phyloP scores from a whole-genome alignment of 23 red algal genomes.

The Gracilaria domingensis region DNA sequence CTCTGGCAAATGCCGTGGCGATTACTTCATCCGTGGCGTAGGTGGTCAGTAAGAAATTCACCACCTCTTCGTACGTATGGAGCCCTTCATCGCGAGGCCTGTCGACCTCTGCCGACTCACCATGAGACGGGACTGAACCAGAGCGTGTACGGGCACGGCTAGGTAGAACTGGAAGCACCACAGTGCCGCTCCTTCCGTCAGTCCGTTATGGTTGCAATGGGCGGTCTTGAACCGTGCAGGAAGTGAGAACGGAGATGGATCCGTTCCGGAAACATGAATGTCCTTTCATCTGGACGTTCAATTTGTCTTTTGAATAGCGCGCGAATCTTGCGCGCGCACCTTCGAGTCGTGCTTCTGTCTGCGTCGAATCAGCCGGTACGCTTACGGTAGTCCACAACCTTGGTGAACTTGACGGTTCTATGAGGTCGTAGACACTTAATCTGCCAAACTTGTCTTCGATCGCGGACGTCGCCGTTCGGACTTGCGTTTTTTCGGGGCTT shows the following conservation, averaged over 20 bases:
- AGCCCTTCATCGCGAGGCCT: too few species aligned
- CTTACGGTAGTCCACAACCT: conserved; percentile 16
- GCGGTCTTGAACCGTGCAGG: too few species aligned
- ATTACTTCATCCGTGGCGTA: not conserved
- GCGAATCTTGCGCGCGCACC: not conserved
- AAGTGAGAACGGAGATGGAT: conserved; percentile 28
- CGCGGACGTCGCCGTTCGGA: not conserved
- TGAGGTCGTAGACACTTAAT: not conserved
- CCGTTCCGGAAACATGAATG: conserved; percentile 28
- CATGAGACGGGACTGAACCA: too few species aligned
- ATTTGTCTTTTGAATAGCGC: conserved; percentile 1
- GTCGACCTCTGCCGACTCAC: too few species aligned
- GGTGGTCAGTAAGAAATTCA: too few species aligned
- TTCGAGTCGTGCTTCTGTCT: not conserved
- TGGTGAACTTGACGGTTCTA: conserved; percentile 14
- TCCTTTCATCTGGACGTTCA: too few species aligned
- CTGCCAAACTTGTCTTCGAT: not conserved
- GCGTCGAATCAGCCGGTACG: not conserved
- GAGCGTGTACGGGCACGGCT: too few species aligned
- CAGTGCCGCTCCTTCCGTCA: not conserved
- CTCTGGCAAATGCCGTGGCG: too few species aligned
- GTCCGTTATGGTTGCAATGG: conserved; percentile 30
- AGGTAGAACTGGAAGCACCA: too few species aligned
- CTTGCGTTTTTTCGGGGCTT: too few species aligned
- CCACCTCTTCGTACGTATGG: too few species aligned